These are phyloP conservation scores for Castanea mollissima DNA, from an alignment of 306 rosid genomes.

Conservation along the genomic window DNA sequence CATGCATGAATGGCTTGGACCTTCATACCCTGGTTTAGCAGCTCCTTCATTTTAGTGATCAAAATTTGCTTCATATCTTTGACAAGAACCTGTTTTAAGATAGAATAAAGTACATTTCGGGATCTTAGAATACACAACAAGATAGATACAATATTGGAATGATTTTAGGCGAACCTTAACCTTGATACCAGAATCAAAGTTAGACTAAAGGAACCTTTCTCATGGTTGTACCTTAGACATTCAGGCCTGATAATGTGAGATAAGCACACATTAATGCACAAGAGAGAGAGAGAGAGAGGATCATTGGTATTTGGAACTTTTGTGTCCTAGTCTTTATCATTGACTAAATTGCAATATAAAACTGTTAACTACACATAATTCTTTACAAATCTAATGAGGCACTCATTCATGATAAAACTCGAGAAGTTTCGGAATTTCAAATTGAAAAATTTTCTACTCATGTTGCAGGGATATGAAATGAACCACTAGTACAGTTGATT, in stretches of 20 bases:
- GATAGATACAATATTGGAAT: neutral
- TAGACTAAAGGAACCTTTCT: neutral
- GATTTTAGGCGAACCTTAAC: neutral
- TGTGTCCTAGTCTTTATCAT: neutral
- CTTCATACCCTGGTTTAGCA: slow-evolving; percentile 64
- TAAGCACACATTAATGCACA: too few species aligned
- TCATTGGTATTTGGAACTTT: neutral
- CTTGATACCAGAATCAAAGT: neutral
- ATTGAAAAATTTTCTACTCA: neutral
- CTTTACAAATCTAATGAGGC: too few species aligned
- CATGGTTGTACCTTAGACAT: neutral
- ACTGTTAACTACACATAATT: too few species aligned
- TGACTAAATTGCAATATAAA: neutral
- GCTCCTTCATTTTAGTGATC: slow-evolving; percentile 53
- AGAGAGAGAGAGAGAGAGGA: neutral
- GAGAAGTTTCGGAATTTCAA: neutral
- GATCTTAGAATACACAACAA: slow-evolving; percentile 15
- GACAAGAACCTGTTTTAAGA: slow-evolving; percentile 46
- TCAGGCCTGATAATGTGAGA: neutral
- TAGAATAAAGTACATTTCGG: neutral
- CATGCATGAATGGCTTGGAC: slow-evolving; percentile 74
- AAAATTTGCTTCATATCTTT: slow-evolving; percentile 70
- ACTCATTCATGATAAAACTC: too few species aligned
- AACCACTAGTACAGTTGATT: neutral
- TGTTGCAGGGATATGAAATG: neutral